Base-by-base conservation (phyloP, 148 eudicot species). In the Vaccinium macrocarpon region DNA sequence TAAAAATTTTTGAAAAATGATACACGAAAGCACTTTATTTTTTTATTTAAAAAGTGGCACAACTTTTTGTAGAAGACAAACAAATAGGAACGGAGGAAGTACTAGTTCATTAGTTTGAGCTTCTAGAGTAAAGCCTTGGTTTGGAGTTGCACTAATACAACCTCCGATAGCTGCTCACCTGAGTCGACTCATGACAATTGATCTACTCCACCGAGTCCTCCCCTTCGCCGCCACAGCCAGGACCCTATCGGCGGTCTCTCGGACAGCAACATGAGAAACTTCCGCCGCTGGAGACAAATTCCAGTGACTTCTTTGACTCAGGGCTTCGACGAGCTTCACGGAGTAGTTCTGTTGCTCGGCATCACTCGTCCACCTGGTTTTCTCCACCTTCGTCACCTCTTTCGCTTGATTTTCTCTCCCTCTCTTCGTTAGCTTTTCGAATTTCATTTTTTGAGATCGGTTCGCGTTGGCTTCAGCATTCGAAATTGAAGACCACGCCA, bases 151-250 rank as follows among this genome's bases (percentile, higher is more conserved):
- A 3, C 6, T 38, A 42, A 42, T 42, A 42, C 5, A 42, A 42
- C 46, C 5, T 42, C 46, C 46, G 4, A 42, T 5, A 42, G 46
- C 46, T 42, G 62, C 62, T 16, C 18, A 57, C 62, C 62, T 57
- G 51, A 95, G 89, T 76, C 93, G 89, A 85, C 84, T 94, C 15
- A 87, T 88, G 25, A 95, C 90, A 5, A 95, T 92, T 0, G 98
- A 97, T 35, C 97, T 91, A 89, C 98, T 95, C 98, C 98, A 95
- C 46, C 98, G 86, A 7, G 94, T 90, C 46, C 92, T 85, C 0
- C 98, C 95, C 50, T 87, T 91, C 14, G 98, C 98, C 27, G 97
- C 85, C 56, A 86, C 90, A 8, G 98, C 98, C 16, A 95, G 84
- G 2, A 86, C 92, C 70, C 89, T 85, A 71, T 95, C 91, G 8